Base-by-base conservation (phyloP, 164 flowering plant genomes). In the Chimonanthus praecox region DNA sequence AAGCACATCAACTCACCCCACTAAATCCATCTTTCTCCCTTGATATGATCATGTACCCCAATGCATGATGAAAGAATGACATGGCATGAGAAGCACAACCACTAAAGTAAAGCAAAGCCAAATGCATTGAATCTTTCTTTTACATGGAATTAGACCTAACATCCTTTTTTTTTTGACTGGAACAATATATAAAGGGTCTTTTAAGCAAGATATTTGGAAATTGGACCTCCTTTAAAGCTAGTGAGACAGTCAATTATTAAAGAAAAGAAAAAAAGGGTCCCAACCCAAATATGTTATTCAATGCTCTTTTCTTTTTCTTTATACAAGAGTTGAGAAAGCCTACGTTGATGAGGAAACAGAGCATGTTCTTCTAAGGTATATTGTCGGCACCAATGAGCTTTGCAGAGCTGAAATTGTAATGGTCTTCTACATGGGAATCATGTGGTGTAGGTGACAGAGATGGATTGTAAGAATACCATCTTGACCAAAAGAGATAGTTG, bases 401-500 rank as follows among this genome's bases (percentile, higher is more conserved):
- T 75, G 80, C 74, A 60, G 80, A 71, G 77, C 18, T 79, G 74
- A 73, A 65, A 70, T 63, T 71, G 7, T 73, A 70, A 71, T 67
- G 67, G 49, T 73, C 77, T 47, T 76, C 80, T 3, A 51, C 80
- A 73, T 62, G 44, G 49, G 71, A 71, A 71, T 73, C 77, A 64
- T 77, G 69, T 44, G 71, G 74, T 33, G 80, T 60, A 15, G 80
- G 64, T 48, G 74, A 72, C 64, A 75, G 58, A 67, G 87, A 79
- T 71, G 80, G 85, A 54, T 83, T 82, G 71, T 75, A 73, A 63
- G 83, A 71, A 70, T 83, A 86, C 92, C 94, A 87, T 16, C 76
- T 78, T 16, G 92, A 83, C 87, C 91, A 87, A 72, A 86, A 84
- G 15, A 88, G 84, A 74, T 87, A 90, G 76, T 85, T 85, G 66